Conservation (phyloP, 441 rosid genomes). For the Euphorbia celastroides region DNA sequence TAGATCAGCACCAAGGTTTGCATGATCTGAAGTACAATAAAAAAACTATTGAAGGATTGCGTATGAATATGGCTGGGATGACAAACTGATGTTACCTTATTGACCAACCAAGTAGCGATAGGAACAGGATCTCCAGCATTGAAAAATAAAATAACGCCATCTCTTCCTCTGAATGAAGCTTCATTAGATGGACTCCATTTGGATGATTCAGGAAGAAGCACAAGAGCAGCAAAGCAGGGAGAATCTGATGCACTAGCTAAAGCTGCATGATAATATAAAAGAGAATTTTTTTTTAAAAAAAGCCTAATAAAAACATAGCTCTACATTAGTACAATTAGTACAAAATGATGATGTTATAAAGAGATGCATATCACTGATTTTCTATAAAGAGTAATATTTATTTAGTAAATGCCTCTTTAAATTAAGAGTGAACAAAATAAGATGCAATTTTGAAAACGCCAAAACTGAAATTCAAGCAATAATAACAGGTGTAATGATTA, state of each 20-base stretch:
- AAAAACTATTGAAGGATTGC: neutral
- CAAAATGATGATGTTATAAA: neutral
- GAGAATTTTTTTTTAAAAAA: neutral
- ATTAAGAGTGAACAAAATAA: neutral
- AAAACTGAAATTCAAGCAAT: neutral
- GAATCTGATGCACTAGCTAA: conserved; percentile 44
- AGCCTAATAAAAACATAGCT: neutral
- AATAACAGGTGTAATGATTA: neutral
- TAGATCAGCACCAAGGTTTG: conserved; percentile 1
- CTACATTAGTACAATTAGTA: neutral
- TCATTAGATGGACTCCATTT: conserved; percentile 27
- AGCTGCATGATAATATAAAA: conserved; percentile 36
- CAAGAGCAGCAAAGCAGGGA: conserved; percentile 61
- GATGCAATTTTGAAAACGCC: neutral
- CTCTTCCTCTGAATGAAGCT: conserved; percentile 37
- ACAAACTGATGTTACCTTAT: conserved; percentile 38
- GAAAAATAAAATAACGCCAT: conserved; percentile 60
- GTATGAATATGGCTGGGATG: neutral
- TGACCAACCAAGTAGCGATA: conserved; percentile 57
- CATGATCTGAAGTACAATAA: neutral
- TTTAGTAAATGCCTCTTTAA: neutral
- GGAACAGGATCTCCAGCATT: conserved; percentile 60
- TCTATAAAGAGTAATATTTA: neutral
- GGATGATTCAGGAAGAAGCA: conserved; percentile 39
- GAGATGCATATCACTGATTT: neutral